These are phyloP conservation scores for Calycina marina DNA, from an alignment of 2,329 filamentous ascomycete genomes.

Conservation along the genomic window DNA sequence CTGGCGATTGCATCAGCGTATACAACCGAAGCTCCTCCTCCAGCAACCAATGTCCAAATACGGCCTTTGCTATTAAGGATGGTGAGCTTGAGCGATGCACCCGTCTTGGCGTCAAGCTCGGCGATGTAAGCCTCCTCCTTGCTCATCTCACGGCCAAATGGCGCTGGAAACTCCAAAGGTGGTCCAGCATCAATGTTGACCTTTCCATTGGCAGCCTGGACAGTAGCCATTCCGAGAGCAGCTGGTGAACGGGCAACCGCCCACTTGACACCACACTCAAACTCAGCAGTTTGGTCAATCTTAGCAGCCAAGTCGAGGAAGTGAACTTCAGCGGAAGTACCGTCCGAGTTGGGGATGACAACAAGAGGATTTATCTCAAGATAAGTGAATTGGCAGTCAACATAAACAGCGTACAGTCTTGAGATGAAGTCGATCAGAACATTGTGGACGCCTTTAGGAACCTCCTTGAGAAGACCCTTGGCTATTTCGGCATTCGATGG, in stretches of 20 bases:
- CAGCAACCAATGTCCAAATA: conserved; percentile 95
- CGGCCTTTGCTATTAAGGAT: conserved; percentile 84
- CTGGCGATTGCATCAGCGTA: conserved; percentile 98
- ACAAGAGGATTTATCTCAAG: conserved; percentile 99
- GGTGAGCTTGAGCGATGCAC: conserved; percentile 95
- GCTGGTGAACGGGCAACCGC: conserved; percentile 84
- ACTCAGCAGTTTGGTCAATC: conserved; percentile 97
- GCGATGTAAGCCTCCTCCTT: conserved; percentile 99
- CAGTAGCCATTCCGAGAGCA: conserved; percentile 67
- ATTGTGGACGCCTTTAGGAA: conserved; percentile 90
- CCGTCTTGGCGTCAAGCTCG: conserved; percentile 97
- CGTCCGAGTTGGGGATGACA: conserved; percentile 86
- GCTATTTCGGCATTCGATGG: conserved; percentile 95
- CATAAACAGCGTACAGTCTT: conserved; percentile 94
- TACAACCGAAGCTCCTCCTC: conserved; percentile 98
- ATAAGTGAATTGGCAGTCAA: conserved; percentile 99
- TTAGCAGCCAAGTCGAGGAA: conserved; percentile 98
- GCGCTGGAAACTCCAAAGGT: conserved; percentile 97
- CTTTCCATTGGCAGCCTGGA: conserved; percentile 52
- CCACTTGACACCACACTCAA: conserved; percentile 99
- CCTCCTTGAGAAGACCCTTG: conserved; percentile 70
- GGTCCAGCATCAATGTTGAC: conserved; percentile 91
- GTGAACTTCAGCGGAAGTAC: conserved; percentile 85
- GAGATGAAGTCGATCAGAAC: conserved; percentile 99
- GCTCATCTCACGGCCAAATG: conserved; percentile 93